Evolutionary conservation across 2,329 filamentous ascomycete genomes (phyloP), one percentile per base, ranked within the genome.

Genomic region (Fusarium torulosum): DNA sequence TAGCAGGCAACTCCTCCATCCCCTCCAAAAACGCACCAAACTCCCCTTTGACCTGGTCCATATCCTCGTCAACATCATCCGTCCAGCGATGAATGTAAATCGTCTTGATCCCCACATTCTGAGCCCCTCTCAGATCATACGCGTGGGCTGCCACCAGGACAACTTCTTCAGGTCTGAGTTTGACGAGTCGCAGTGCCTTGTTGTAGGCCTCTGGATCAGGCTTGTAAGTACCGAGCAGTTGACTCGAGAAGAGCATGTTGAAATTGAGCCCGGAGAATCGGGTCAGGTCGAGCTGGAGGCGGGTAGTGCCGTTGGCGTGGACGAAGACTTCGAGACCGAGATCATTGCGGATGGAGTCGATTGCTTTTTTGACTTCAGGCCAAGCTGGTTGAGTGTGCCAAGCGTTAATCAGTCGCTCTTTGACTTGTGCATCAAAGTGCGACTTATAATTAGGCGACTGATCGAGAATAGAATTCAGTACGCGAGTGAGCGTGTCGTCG

Each of bases 101-200:
- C 0, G 84, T 87, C 62, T 76, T 80, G 75, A 88, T 80, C 0
- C 85, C 85, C 7, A 79, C 75, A 1, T 69, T 68, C 67, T 81
- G 81, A 15, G 83, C 86, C 2, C 80, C 85, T 17, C 82, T 75
- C 21, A 84, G 53, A 71, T 87, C 86, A 69, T 85, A 86, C 4
- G 83, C 82, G 76, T 88, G 85, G 2, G 84, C 84, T 4, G 85
- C 84, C 4, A 86, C 83, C 80, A 85, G 78, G 11, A 84, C 79
- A 19, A 80, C 81, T 53, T 86, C 80, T n/a, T 84, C 79, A 0
- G 84, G 77, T 21, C 71, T 71, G 4, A 81, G 67, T 38, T 80
- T 76, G 4, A 86, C 75, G 4, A 87, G 71, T 13, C 80, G 71
- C 52, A 86, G 66, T 0, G 77, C 81, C 56, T 80, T 83, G 9